phyloP scores from a whole-genome alignment of 164 flowering plant genomes.

The Piper betle region DNA sequence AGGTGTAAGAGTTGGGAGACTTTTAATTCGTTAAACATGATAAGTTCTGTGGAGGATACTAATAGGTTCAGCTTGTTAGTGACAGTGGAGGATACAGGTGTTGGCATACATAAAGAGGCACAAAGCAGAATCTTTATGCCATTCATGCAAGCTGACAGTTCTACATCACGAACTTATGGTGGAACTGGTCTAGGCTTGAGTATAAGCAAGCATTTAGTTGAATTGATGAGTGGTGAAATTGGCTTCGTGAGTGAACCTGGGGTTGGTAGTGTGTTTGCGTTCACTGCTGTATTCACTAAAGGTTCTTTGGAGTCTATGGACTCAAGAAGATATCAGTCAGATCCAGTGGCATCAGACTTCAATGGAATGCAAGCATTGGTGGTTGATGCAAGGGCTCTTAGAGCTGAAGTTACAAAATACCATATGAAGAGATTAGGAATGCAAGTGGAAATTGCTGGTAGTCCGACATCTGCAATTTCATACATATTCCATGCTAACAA shows the following conservation, averaged over 20 bases:
- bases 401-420: constrained; percentile 82
- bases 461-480: constrained; percentile 29
- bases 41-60: constrained; percentile 16
- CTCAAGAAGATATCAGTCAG: constrained; percentile 24
- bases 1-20: constrained; percentile 72
- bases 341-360: constrained; percentile 35
- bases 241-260: constrained; percentile 73
- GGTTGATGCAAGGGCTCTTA: constrained; percentile 50
- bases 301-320: constrained; percentile 30
- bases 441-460: constrained; percentile 27
- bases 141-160: constrained; percentile 95
- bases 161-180: constrained; percentile 83
- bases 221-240: constrained; percentile 82
- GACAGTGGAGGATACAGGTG: constrained; percentile 94
- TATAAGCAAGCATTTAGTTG: constrained; percentile 76
- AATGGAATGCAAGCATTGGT: constrained; percentile 57
- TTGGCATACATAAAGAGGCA: constrained; percentile 65
- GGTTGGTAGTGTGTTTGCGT: constrained; percentile 74
- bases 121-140: constrained; percentile 77
- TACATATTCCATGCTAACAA: constrained; percentile 17
- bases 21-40: constrained; percentile 27
- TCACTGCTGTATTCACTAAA: constrained; percentile 41
- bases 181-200: constrained; percentile 97
- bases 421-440: constrained; percentile 78
- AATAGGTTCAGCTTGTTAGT: constrained; percentile 44